Percentiles rank a stretch among this genome's conserved stretches.
Evolutionary conservation across 2,329 filamentous ascomycete genomes (phyloP).

Genomic region (Phoma sp.): DNA sequence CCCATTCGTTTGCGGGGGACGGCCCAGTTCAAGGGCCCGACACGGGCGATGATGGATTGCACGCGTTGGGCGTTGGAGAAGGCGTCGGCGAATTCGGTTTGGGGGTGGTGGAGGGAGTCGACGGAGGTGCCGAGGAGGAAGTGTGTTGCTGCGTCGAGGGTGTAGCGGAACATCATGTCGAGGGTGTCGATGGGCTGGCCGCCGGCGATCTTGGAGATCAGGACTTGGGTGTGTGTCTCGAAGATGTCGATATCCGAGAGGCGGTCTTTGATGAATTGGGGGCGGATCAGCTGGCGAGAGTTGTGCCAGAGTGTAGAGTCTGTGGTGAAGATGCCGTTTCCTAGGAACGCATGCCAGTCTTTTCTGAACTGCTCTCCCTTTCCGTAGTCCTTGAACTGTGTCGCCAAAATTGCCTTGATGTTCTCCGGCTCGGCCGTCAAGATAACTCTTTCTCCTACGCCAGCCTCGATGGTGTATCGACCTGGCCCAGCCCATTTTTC

Average conservation of each 20-base stretch:
- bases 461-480: constrained; percentile 67
- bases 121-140: constrained; percentile 84
- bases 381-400: constrained; percentile 85
- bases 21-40: constrained; percentile 67
- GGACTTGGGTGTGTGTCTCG: constrained; percentile 76
- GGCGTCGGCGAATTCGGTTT: constrained; percentile 76
- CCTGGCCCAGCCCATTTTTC: constrained; percentile 43
- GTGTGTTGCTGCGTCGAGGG: constrained; percentile 84
- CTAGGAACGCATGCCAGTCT: constrained; percentile 79
- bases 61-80: constrained; percentile 81
- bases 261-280: constrained; percentile 86
- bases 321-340: constrained; percentile 74
- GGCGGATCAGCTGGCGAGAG: constrained; percentile 81
- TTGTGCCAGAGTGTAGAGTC: constrained; percentile 82
- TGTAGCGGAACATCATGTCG: constrained; percentile 78
- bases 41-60: constrained; percentile 71
- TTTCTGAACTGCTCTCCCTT: constrained; percentile 78
- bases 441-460: constrained; percentile 67
- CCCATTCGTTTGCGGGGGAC: constrained; percentile 67
- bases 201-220: constrained; percentile 70
- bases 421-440: constrained; percentile 87
- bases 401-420: constrained; percentile 88
- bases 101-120: constrained; percentile 64
- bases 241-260: constrained; percentile 83
- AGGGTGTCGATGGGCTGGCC: constrained; percentile 71